A percentile compares a stretch with the other conserved stretches of the same genome.
Evolutionary conservation across 129 eudicot genomes (phyloP).

Genomic region (Helianthus tuberosus): DNA sequence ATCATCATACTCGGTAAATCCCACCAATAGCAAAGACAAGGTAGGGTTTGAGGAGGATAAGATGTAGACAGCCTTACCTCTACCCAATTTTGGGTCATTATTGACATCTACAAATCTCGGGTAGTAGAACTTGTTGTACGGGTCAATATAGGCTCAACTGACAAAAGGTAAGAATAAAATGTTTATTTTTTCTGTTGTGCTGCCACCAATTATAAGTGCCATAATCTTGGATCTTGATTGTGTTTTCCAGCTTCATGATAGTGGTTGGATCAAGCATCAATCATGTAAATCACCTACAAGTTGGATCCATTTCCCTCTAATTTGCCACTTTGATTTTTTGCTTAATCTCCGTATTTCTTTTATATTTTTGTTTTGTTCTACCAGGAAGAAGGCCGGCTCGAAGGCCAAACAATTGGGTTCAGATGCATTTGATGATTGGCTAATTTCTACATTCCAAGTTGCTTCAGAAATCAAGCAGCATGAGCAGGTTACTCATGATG

Average conservation of each 20-base stretch:
- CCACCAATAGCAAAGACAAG: too few relatives aligned
- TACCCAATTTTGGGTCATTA: background rate
- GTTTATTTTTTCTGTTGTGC: conserved; percentile 26
- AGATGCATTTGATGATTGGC: conserved; percentile 96
- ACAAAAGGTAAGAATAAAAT: background rate
- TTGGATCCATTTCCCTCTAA: background rate
- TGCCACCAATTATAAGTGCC: conserved; percentile 72
- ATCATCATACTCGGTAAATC: too few relatives aligned
- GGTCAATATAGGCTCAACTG: background rate
- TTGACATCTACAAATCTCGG: background rate
- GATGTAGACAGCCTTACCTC: too few relatives aligned
- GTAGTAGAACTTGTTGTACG: background rate
- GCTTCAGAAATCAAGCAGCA: conserved; percentile 77
- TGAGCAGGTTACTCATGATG: conserved; percentile 63
- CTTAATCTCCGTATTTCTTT: background rate
- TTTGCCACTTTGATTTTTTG: conserved; percentile 14
- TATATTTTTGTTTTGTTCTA: conserved; percentile 18
- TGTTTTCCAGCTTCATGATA: conserved; percentile 86
- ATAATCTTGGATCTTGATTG: conserved; percentile 82
- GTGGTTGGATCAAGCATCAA: conserved; percentile 86
- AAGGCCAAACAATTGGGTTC: conserved; percentile 95
- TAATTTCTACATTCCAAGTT: conserved; percentile 88
- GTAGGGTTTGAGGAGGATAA: too few relatives aligned
- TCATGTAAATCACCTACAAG: background rate
- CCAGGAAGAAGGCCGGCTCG: conserved; percentile 85